Conservation (phyloP, 768 basidiomycete species). For the Termitomyces sp. region DNA sequence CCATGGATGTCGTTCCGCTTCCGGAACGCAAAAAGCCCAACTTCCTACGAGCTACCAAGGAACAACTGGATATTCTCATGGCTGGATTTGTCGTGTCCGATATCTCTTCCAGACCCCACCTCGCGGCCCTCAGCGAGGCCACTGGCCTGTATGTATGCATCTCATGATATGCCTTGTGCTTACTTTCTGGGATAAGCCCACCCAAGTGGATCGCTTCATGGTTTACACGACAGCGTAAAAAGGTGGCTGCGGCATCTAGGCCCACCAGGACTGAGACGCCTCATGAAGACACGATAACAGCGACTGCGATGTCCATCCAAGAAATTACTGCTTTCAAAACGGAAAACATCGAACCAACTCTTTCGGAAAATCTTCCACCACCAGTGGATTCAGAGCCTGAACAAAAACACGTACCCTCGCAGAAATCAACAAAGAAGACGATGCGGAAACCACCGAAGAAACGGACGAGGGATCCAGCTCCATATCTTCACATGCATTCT, state of each 20-base stretch:
- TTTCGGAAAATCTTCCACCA: neutral
- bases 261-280: neutral
- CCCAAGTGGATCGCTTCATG: slow-evolving; percentile 30
- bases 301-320: slow-evolving; percentile 3
- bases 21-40: slow-evolving; percentile 10
- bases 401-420: neutral
- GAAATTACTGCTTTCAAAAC: slow-evolving; percentile 10
- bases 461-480: neutral
- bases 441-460: neutral
- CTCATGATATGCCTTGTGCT: neutral
- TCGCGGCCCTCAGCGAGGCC: slow-evolving; percentile 21
- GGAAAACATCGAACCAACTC: slow-evolving; percentile 2
- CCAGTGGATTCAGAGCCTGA: neutral
- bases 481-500: neutral
- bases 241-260: slow-evolving; percentile 15
- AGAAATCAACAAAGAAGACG: neutral
- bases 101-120: slow-evolving; percentile 15
- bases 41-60: slow-evolving; percentile 19
- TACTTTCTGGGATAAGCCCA: slow-evolving; percentile 15
- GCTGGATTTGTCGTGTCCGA: slow-evolving; percentile 19
- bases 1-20: slow-evolving; percentile 9
- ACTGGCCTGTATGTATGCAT: slow-evolving; percentile 28
- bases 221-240: slow-evolving; percentile 25
- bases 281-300: neutral
- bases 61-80: slow-evolving; percentile 22